Conservation (phyloP, 1,284 basidiomycete genomes). For the Apiotrichum brassicae region DNA sequence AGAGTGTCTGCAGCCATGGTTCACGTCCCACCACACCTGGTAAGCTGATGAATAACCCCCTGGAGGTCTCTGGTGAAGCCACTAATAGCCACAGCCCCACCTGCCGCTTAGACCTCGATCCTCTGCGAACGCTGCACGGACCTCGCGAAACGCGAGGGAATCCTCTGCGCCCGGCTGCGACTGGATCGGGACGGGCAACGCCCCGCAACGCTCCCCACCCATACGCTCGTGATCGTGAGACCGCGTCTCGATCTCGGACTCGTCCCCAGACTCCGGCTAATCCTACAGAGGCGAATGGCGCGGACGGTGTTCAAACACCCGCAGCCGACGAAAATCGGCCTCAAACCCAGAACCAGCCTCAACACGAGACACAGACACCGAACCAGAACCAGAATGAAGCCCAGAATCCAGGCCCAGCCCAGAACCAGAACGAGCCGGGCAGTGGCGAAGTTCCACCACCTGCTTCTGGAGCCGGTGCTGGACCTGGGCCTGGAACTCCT, state of each 20-base stretch:
- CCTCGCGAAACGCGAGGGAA: conserved; percentile 19
- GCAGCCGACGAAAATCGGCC: not conserved
- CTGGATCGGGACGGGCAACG: conserved; percentile 17
- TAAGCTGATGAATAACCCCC: no score
- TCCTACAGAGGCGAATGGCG: not conserved
- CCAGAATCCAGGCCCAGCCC: not conserved
- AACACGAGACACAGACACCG: not conserved
- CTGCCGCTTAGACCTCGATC: conserved; percentile 45
- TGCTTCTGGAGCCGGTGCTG: not conserved
- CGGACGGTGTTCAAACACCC: not conserved
- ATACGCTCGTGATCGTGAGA: conserved; percentile 20
- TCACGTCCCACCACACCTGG: conserved; percentile 43
- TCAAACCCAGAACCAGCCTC: not conserved
- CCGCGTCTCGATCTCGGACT: conserved; percentile 1
- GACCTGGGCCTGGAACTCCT: not conserved
- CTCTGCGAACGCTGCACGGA: conserved; percentile 34
- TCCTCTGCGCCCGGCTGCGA: conserved; percentile 22
- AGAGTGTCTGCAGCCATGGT: conserved; percentile 43
- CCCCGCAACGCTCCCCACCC: conserved; percentile 20
- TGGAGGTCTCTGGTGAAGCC: no score
- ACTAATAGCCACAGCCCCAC: conserved; percentile 32
- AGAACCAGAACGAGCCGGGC: not conserved
- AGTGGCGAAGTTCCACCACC: not conserved
- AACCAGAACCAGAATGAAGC: not conserved
- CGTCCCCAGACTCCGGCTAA: conserved; percentile 3